Percentiles rank a stretch among this genome's conserved stretches.
Evolutionary conservation across 768 basidiomycete genomes (phyloP).

Genomic region (Termitomyces sp.): DNA sequence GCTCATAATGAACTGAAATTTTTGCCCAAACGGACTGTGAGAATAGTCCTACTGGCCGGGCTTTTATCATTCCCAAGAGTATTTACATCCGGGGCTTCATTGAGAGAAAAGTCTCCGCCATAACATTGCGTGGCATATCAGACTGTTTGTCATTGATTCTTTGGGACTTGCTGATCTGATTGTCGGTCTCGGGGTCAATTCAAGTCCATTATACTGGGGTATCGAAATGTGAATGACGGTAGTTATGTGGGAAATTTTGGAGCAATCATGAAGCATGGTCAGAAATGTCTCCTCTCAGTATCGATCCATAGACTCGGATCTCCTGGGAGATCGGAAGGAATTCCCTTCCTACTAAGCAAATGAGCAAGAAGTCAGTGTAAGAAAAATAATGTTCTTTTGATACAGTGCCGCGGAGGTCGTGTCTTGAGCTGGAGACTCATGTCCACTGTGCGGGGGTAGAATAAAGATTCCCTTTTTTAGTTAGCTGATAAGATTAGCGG

Average conservation of each 20-base stretch:
- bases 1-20: not conserved
- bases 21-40: not conserved
- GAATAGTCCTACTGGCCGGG: not conserved
- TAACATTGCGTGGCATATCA: too few relatives aligned
- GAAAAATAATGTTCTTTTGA: not conserved
- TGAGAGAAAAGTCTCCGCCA: not conserved
- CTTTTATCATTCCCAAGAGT: too few relatives aligned
- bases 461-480: not conserved
- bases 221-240: not conserved
- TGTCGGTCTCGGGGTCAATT: not conserved
- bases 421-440: too few relatives aligned
- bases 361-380: not conserved
- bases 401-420: too few relatives aligned
- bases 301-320: not conserved
- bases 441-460: too few relatives aligned
- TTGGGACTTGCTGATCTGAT: not conserved
- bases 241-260: not conserved
- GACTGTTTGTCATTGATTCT: not conserved
- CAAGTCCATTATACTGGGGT: not conserved
- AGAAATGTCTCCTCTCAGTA: not conserved
- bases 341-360: not conserved
- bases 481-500: slow-evolving; percentile 1
- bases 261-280: not conserved
- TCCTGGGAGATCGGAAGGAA: not conserved
- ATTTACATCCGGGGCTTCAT: too few relatives aligned